Evolutionary conservation across 2,329 filamentous ascomycete genomes (phyloP).

Genomic region (Mariannaea elegans): DNA sequence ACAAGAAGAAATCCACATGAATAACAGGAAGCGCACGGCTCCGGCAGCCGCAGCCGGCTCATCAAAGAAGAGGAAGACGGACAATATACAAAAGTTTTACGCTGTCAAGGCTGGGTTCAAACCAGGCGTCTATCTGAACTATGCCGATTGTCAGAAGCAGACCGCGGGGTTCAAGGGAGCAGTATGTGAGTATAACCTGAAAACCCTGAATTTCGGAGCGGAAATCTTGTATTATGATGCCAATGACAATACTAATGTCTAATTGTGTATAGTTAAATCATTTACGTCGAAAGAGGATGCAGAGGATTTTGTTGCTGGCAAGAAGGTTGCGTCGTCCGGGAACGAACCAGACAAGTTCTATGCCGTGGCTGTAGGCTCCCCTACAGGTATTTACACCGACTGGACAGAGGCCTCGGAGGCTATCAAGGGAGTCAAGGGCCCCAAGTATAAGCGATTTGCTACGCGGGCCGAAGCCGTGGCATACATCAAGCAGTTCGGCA

Average conservation of each 20-base stretch:
- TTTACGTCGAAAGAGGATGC: constrained; percentile 80
- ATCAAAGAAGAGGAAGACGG: constrained; percentile 59
- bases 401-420: constrained; percentile 78
- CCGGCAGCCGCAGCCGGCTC: constrained; percentile 24
- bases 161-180: constrained; percentile 71
- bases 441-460: constrained; percentile 74
- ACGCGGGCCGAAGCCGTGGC: constrained; percentile 78
- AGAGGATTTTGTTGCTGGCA: constrained; percentile 77
- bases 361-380: constrained; percentile 67
- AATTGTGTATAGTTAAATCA: constrained; percentile 73
- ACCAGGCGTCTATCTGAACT: constrained; percentile 70
- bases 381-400: constrained; percentile 67
- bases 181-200: constrained; percentile 65
- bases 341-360: constrained; percentile 62
- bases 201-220: not conserved
- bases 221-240: not conserved
- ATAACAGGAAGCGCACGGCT: constrained; percentile 43
- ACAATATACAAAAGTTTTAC: constrained; percentile 66
- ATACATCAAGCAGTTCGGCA: constrained; percentile 69
- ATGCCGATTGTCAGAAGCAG: constrained; percentile 68
- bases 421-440: constrained; percentile 76
- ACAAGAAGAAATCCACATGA: constrained; percentile 34
- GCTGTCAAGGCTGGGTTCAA: constrained; percentile 65
- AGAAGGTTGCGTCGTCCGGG: constrained; percentile 49
- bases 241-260: constrained; percentile 17